Percentiles rank a stretch among this genome's conserved stretches.
Evolutionary conservation across 495 filamentous ascomycete genomes (phyloP).

Genomic region (Xylaria scruposa): DNA sequence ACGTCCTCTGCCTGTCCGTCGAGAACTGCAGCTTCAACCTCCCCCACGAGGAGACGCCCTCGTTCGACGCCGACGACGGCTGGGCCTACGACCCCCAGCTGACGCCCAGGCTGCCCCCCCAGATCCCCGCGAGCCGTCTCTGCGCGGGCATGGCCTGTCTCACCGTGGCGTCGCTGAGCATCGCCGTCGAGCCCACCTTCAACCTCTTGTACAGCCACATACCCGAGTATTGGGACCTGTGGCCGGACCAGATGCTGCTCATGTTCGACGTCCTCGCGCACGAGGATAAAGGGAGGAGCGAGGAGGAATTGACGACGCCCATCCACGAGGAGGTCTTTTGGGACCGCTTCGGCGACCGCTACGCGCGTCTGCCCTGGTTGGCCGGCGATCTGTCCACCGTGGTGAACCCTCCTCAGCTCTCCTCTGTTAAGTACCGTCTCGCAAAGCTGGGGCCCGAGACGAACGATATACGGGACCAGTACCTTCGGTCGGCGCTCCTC

Average conservation of each 20-base stretch:
- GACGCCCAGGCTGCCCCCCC: conserved; percentile 17
- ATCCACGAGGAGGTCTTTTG: too few relatives aligned
- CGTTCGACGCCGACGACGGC: conserved; percentile 25
- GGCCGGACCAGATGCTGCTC: conserved; percentile 19
- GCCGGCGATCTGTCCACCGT: too few relatives aligned
- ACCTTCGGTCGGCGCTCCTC: conserved; percentile 31
- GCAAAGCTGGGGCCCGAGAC: conserved; percentile 35
- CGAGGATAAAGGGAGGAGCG: too few relatives aligned
- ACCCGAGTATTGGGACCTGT: neutral
- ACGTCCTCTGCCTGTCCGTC: conserved; percentile 35
- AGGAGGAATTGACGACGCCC: too few relatives aligned
- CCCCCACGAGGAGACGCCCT: conserved; percentile 31
- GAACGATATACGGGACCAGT: conserved; percentile 30
- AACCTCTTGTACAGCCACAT: conserved; percentile 16
- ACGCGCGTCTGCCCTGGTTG: conserved; percentile 29
- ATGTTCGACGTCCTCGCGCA: too few relatives aligned
- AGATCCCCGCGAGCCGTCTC: conserved; percentile 23
- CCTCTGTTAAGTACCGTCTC: too few relatives aligned
- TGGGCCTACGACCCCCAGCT: conserved; percentile 41
- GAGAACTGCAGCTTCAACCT: conserved; percentile 45
- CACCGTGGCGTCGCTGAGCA: neutral
- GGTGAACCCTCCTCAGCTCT: too few relatives aligned
- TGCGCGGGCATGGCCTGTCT: conserved; percentile 28
- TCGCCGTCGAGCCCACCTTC: neutral
- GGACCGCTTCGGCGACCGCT: conserved; percentile 39